A percentile compares a stretch with the other conserved stretches of the same genome.
Evolutionary conservation across 2,329 filamentous ascomycete genomes (phyloP).

Genomic region (Talaromyces sp.): DNA sequence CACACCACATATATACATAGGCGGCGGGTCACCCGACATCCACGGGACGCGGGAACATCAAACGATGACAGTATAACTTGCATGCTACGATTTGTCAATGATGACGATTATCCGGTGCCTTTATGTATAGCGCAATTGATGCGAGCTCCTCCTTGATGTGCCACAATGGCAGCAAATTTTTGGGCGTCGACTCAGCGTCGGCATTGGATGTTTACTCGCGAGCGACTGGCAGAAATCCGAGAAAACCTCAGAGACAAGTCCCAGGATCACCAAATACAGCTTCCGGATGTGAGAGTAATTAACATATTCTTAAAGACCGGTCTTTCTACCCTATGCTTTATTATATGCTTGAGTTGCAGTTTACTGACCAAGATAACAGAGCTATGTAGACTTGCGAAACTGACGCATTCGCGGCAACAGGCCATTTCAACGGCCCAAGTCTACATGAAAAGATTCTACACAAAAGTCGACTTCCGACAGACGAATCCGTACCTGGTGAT

Average conservation of each 20-base stretch:
- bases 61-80: neutral
- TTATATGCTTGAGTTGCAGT: neutral
- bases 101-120: slow-evolving; percentile 35
- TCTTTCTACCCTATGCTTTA: slow-evolving; percentile 42
- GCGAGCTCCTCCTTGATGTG: neutral
- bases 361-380: slow-evolving; percentile 67
- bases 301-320: slow-evolving; percentile 91
- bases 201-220: slow-evolving; percentile 85
- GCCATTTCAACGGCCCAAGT: slow-evolving; percentile 90
- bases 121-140: slow-evolving; percentile 5
- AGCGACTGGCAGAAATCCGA: slow-evolving; percentile 71
- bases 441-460: slow-evolving; percentile 92
- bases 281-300: slow-evolving; percentile 77
- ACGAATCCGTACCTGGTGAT: slow-evolving; percentile 93
- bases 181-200: slow-evolving; percentile 92
- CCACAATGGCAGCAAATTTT: slow-evolving; percentile 83
- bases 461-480: slow-evolving; percentile 81
- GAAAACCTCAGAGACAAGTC: slow-evolving; percentile 75
- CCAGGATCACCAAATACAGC: slow-evolving; percentile 69
- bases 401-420: slow-evolving; percentile 68
- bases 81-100: neutral
- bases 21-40: neutral
- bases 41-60: neutral
- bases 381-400: slow-evolving; percentile 74
- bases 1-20: neutral